These are phyloP conservation scores for Themeda triandra DNA, from an alignment of 176 grass and related monocot genomes.

Conservation along the genomic window DNA sequence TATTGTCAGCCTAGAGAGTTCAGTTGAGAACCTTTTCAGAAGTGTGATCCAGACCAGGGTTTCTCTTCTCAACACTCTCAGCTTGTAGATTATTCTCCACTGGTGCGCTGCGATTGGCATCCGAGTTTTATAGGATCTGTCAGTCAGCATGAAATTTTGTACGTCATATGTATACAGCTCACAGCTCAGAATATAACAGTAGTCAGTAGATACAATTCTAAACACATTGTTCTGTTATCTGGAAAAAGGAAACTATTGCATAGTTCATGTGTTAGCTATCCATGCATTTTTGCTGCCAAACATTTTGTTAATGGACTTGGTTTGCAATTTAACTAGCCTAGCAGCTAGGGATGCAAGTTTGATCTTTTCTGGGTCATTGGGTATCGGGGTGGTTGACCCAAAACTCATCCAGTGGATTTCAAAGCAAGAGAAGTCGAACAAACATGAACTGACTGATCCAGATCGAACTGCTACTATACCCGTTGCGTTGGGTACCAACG, in stretches of 20 bases:
- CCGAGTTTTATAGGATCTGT: constrained; percentile 41
- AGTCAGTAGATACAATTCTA: not conserved
- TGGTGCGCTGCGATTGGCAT: constrained; percentile 21
- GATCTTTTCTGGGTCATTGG: no score
- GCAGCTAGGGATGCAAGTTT: no score
- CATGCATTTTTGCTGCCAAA: not conserved
- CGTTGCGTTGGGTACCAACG: no score
- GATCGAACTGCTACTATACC: no score
- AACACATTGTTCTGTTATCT: not conserved
- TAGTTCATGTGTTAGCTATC: not conserved
- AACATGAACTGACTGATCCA: no score
- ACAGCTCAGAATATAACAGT: not conserved
- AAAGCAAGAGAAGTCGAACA: no score
- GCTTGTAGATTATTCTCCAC: constrained; percentile 24
- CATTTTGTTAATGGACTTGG: no score
- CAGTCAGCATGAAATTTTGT: constrained; percentile 32
- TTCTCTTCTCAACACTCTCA: constrained; percentile 47
- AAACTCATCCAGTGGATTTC: no score
- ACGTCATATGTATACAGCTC: not conserved
- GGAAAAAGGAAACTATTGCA: not conserved
- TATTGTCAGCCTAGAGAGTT: constrained; percentile 28
- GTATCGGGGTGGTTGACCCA: no score
- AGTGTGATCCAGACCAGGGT: constrained; percentile 44
- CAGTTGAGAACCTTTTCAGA: constrained; percentile 27
- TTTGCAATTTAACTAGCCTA: no score